Evolutionary conservation across 305 asterid genomes (phyloP), one percentile per base, ranked within the genome.

Genomic region (Fraxinus albicans): DNA sequence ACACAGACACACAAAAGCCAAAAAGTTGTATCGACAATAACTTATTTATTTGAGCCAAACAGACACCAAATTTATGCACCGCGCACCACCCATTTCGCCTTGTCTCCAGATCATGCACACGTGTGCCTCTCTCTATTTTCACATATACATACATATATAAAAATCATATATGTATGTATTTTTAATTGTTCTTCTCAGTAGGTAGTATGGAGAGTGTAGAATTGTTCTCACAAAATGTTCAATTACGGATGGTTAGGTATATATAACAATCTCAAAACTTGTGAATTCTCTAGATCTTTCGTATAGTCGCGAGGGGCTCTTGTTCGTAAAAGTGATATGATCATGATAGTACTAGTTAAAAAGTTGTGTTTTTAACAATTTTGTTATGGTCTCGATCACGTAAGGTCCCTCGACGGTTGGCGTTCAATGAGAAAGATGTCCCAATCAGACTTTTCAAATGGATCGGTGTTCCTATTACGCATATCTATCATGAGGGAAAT

Each of bases 21-120:
- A 40, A 72, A 27, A 15, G 8, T 31, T 35, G 21, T 6, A 8
- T 79, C 65, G 23, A 79, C 82, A 40, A 34, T 34, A 4, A 44
- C 31, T 7, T 6, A 7, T 60, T 60, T 60, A 8, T 82, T 67
- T n/a, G 81, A 5, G 78, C 81, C 42, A 36, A 47, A 50, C 78
- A 50, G 86, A 83, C 82, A 76, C 77, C 38, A 79, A 77, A 81
- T 58, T 74, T 25, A 84, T 40, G 40, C 84, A 79, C 85, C 85
- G 50, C 69, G 74, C 60, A 36, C 83, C 80, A 60, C 78, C 89
- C 88, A 87, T 80, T 35, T 76, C 76, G 84, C 82, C 84, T 67
- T 84, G 83, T 83, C 80, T 81, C 69, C 67, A 36, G 58, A 65
- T 87, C 87, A 80, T 67, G 81, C 91, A 84, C 89, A 88, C 89